A percentile compares a stretch with the other conserved stretches of the same genome.
phyloP scores from a whole-genome alignment of 805 yeast genomes.

The Kuraishia cidri region DNA sequence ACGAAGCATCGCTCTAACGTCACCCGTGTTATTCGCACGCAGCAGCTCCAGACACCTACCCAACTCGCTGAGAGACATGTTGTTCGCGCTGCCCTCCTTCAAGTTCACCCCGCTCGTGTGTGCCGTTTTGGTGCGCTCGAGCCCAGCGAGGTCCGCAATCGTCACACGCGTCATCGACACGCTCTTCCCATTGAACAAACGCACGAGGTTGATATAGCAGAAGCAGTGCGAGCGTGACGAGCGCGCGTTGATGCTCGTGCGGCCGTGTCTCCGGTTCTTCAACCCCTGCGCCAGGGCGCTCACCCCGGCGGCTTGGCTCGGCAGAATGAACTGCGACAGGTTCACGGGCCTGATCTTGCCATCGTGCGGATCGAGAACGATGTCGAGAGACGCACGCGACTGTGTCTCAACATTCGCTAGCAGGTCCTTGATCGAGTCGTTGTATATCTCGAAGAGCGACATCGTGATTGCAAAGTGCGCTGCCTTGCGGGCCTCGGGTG shows the following conservation, averaged over 20 bases:
- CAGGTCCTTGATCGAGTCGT: constrained; percentile 33
- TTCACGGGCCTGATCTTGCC: constrained; percentile 34
- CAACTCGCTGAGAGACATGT: constrained; percentile 37
- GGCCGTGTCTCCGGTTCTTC: constrained; percentile 23
- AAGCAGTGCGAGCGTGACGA: constrained; percentile 49
- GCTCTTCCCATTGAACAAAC: constrained; percentile 10
- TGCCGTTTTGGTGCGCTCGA: constrained; percentile 39
- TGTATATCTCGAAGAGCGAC: constrained; percentile 45
- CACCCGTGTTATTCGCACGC: constrained; percentile 24
- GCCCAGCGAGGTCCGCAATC: constrained; percentile 41
- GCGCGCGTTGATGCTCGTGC: constrained; percentile 31
- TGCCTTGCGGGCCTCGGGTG: neutral
- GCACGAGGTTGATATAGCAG: constrained; percentile 27
- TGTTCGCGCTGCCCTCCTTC: constrained; percentile 38
- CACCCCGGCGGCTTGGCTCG: constrained; percentile 25
- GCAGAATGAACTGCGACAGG: constrained; percentile 27
- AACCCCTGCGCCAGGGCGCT: constrained; percentile 28
- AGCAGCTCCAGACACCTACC: constrained; percentile 38
- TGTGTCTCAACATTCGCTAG: constrained; percentile 15
- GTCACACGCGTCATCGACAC: constrained; percentile 28
- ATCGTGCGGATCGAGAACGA: constrained; percentile 31
- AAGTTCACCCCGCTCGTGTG: constrained; percentile 33
- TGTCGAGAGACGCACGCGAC: constrained; percentile 23
- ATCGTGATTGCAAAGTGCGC: constrained; percentile 26
- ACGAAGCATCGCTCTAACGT: constrained; percentile 34